Base-by-base conservation (phyloP, 2,329 filamentous ascomycete species). In the Fusarium sp. region DNA sequence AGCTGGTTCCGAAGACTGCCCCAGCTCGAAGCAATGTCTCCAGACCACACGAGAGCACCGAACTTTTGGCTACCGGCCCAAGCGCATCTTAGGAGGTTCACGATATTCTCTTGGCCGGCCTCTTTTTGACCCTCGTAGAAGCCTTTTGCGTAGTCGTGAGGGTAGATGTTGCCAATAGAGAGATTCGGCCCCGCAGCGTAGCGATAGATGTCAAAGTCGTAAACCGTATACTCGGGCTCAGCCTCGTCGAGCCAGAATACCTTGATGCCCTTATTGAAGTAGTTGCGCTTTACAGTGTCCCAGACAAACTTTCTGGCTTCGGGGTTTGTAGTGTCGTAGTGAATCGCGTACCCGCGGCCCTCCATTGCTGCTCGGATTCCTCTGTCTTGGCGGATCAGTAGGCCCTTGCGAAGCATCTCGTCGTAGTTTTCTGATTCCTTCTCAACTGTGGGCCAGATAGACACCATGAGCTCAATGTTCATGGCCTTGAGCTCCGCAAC, bases 211-310 rank as follows among this genome's bases (percentile, higher is more conserved):
- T 92, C 90, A 73, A 91, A 92, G 74, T 92, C 89, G 75, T 92
- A 92, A 11, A 83, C 82, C 0, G 79, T 82, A 71, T 91, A 92
- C 74, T 92, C 90, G 0, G 90, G 90, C 71, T 92, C 90, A 0
- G 90, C 90, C 75, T 92, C 90, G 69, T 92, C 90, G 0, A 92
- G 83, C 90, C 90, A 92, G 77, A 92, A 92, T 1, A 87, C 78
- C 62, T 86, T 85, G 76, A 92, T 88, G 2, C 90, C 90, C 57
- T 87, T 87, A 51, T 83, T 78, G 71, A 87, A 88, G 78, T 92
- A 92, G 75, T 91, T 89, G 56, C 85, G 71, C 74, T 88, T 89
- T 1, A 81, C 86, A 57, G 86, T 87, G 2, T 79, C 75, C 90
- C 90, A 92, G 3, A 92, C 81, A 46, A 86, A 92, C 2, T 82